Evolutionary conservation across 2,329 filamentous ascomycete species (phyloP).

Genomic region (Fusarium sp.): DNA sequence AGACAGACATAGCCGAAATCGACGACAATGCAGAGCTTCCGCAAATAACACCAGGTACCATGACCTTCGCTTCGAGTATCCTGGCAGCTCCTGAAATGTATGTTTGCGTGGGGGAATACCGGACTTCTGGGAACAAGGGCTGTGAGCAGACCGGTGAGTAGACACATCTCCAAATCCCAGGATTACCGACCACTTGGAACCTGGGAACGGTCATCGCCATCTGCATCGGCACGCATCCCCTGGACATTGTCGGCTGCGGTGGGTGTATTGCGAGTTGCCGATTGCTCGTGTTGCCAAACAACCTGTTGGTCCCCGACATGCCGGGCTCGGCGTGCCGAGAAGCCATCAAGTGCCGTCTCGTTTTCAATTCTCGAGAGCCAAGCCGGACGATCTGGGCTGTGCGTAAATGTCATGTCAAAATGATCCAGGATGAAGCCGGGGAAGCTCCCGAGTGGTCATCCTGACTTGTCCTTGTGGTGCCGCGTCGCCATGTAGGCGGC

Average conservation of each 20-base stretch:
- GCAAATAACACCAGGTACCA: background rate
- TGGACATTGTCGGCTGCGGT: background rate
- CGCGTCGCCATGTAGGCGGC: constrained; percentile 23
- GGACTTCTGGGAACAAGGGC: constrained; percentile 36
- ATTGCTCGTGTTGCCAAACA: background rate
- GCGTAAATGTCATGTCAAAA: constrained; percentile 9
- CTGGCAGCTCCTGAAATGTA: constrained; percentile 21
- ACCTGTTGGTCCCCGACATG: background rate
- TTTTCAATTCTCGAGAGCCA: background rate
- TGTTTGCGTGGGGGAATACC: constrained; percentile 36
- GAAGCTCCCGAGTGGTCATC: constrained; percentile 34
- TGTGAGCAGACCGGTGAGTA: constrained; percentile 40
- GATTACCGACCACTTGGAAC: constrained; percentile 34
- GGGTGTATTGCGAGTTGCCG: background rate
- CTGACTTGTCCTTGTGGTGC: constrained; percentile 11
- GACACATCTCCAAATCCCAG: constrained; percentile 33
- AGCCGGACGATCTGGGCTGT: constrained; percentile 3
- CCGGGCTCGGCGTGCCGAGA: constrained; percentile 7
- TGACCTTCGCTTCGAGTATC: constrained; percentile 16
- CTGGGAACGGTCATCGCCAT: constrained; percentile 20
- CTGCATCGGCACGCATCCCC: constrained; percentile 16
- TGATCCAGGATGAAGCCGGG: constrained; percentile 10
- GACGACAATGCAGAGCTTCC: background rate
- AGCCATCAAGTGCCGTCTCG: constrained; percentile 5
- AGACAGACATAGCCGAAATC: background rate